Percentiles rank a stretch among this genome's conserved stretches.
These are phyloP conservation scores for Ceratocystis papillata DNA, from an alignment of 2,329 filamentous ascomycete genomes.

Conservation along the genomic window DNA sequence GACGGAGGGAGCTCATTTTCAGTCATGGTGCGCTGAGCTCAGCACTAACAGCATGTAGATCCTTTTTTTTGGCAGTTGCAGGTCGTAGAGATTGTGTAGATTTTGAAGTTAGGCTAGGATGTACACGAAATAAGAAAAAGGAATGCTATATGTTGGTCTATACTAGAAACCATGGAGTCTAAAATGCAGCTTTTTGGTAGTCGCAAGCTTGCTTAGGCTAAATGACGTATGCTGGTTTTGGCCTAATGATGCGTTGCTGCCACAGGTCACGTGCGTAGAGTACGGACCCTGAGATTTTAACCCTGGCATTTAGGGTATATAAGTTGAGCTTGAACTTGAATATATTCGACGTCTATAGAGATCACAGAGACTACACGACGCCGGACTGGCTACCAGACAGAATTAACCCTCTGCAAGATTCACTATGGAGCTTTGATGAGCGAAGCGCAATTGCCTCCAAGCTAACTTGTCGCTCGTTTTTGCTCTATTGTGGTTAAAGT, in stretches of 20 bases:
- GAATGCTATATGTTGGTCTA: neutral
- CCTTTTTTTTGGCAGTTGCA: neutral
- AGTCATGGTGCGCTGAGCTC: neutral
- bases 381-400: too few relatives aligned
- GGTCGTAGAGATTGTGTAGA: neutral
- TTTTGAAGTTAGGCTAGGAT: too few relatives aligned
- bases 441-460: too few relatives aligned
- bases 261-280: neutral
- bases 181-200: neutral
- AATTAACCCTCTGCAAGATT: too few relatives aligned
- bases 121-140: too few relatives aligned
- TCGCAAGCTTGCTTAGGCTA: neutral
- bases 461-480: too few relatives aligned
- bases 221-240: neutral
- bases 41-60: neutral
- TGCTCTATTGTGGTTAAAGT: too few relatives aligned
- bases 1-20: conserved; percentile 36
- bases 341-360: too few relatives aligned
- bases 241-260: neutral
- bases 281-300: neutral
- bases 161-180: neutral
- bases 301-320: too few relatives aligned
- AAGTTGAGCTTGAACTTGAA: too few relatives aligned
- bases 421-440: too few relatives aligned
- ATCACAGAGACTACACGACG: too few relatives aligned